Conservation (phyloP, 345 rosid genomes). For the Moricandia arvensis region DNA sequence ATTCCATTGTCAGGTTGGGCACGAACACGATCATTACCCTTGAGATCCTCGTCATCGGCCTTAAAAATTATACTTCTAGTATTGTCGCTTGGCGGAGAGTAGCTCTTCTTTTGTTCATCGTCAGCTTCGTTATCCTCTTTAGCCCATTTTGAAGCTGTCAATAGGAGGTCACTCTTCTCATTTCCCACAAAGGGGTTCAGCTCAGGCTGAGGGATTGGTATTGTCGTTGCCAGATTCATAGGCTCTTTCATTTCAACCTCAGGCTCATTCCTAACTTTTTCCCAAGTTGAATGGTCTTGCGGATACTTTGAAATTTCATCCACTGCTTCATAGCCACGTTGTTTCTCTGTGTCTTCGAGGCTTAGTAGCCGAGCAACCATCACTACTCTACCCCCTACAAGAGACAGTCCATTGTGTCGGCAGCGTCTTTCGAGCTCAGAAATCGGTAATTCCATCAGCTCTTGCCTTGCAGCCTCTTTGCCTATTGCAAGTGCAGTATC, state of each 20-base stretch:
- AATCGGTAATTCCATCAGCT: slow-evolving; percentile 84
- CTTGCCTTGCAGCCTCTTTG: slow-evolving; percentile 87
- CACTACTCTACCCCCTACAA: slow-evolving; percentile 92
- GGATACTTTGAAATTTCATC: slow-evolving; percentile 66
- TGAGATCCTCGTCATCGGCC: slow-evolving; percentile 63
- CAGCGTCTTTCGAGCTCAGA: slow-evolving; percentile 96
- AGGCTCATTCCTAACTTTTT: slow-evolving; percentile 50
- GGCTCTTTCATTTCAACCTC: slow-evolving; percentile 55
- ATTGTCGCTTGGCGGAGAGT: slow-evolving; percentile 90
- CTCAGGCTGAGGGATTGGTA: slow-evolving; percentile 69
- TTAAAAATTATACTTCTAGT: slow-evolving; percentile 41
- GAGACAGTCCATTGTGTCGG: slow-evolving; percentile 96
- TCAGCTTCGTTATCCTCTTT: slow-evolving; percentile 89
- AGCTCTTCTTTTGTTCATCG: slow-evolving; percentile 77
- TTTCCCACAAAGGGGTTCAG: slow-evolving; percentile 57
- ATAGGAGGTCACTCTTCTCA: slow-evolving; percentile 72
- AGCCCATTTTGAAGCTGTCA: slow-evolving; percentile 97
- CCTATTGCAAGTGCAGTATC: slow-evolving; percentile 96
- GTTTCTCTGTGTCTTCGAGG: slow-evolving; percentile 94
- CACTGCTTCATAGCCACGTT: slow-evolving; percentile 75
- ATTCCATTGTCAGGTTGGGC: slow-evolving; percentile 60
- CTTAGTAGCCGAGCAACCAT: slow-evolving; percentile 93
- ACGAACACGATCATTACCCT: slow-evolving; percentile 47
- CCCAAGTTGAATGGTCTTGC: slow-evolving; percentile 55
- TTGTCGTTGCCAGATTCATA: slow-evolving; percentile 15